Evolutionary conservation across 2,329 filamentous ascomycete genomes (phyloP).

Genomic region (Thermomyces lanuginosus): DNA sequence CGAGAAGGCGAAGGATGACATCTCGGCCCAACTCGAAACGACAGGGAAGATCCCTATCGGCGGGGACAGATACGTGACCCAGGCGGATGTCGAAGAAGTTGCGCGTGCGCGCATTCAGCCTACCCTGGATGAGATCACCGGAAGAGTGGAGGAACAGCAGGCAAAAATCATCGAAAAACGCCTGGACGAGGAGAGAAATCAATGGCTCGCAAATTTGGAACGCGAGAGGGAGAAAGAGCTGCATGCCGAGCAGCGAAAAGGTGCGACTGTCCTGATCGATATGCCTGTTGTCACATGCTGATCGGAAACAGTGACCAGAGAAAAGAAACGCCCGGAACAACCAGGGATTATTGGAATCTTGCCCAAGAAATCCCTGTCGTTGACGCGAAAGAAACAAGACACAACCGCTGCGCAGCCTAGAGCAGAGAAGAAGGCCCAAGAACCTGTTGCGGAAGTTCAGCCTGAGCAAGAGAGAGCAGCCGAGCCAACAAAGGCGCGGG

Average conservation of each 20-base stretch:
- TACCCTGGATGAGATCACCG: slow-evolving; percentile 67
- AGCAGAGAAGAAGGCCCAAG: too few relatives aligned
- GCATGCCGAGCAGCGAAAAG: slow-evolving; percentile 14
- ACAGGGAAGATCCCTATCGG: slow-evolving; percentile 51
- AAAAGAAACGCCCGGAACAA: background rate
- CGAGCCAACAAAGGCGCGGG: too few relatives aligned
- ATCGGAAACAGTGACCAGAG: background rate
- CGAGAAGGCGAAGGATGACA: slow-evolving; percentile 47
- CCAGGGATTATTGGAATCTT: background rate
- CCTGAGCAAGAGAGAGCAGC: too few relatives aligned
- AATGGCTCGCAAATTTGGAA: slow-evolving; percentile 38
- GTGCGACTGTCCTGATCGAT: slow-evolving; percentile 9
- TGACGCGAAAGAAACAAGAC: background rate
- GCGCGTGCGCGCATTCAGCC: slow-evolving; percentile 64
- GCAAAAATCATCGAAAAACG: slow-evolving; percentile 48
- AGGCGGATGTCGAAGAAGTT: slow-evolving; percentile 61
- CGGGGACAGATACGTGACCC: slow-evolving; percentile 63
- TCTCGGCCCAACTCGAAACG: slow-evolving; percentile 42
- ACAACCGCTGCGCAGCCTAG: too few relatives aligned
- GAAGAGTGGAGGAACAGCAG: slow-evolving; percentile 56
- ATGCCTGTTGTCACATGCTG: slow-evolving; percentile 1
- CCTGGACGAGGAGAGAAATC: slow-evolving; percentile 48
- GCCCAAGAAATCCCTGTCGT: background rate
- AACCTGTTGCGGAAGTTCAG: too few relatives aligned
- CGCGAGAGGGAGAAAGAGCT: slow-evolving; percentile 24